phyloP scores from a whole-genome alignment of 2,329 filamentous ascomycete species.

The Colletotrichum magnum region DNA sequence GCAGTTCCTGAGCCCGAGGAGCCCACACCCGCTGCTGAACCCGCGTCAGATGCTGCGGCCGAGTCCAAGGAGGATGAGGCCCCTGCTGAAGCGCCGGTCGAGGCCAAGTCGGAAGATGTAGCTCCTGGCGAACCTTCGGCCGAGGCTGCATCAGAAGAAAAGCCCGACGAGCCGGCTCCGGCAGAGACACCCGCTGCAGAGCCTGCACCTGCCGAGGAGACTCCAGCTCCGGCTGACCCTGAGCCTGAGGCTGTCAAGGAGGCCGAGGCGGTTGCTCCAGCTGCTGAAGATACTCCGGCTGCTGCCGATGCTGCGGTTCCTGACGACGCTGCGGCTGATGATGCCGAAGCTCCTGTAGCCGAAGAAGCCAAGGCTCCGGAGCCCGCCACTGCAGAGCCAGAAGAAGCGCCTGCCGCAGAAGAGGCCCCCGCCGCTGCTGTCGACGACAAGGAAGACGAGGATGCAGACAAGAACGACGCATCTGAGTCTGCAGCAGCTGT shows the following conservation, averaged over 20 bases:
- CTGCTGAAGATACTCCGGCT: neutral
- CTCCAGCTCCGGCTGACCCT: neutral
- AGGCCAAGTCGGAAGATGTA: slow-evolving; percentile 3
- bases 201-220: neutral
- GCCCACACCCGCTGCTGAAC: neutral
- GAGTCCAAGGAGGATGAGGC: neutral
- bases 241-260: slow-evolving; percentile 6
- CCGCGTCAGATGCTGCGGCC: neutral
- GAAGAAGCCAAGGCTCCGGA: neutral
- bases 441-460: neutral
- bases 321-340: neutral
- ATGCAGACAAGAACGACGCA: neutral
- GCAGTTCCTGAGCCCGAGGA: neutral
- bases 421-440: neutral
- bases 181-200: neutral
- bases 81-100: neutral
- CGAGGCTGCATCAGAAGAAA: neutral
- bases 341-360: neutral
- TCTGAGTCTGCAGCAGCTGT: neutral
- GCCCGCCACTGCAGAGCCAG: slow-evolving; percentile 4
- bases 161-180: neutral
- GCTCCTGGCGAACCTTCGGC: neutral
- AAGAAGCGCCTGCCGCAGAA: neutral
- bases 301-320: neutral
- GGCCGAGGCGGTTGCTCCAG: neutral